Base-by-base conservation (phyloP, 768 basidiomycete genomes). In the Butyriboletus loyo region DNA sequence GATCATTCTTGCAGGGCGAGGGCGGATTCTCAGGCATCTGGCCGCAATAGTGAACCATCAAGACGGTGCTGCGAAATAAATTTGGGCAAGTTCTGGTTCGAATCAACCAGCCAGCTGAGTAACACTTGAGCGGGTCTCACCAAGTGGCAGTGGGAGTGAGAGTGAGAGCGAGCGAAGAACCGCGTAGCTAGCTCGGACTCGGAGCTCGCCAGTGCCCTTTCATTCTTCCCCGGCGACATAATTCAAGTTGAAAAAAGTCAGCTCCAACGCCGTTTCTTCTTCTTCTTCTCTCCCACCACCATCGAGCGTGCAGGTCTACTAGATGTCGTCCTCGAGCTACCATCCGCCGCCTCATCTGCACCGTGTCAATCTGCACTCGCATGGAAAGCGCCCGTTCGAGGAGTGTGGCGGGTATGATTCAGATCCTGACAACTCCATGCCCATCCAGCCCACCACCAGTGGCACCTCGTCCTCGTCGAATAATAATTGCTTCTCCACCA, bases 321-420 rank as follows among this genome's bases (percentile, higher is more conserved):
- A 25, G 46, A 63, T 59, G 58, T 66, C 66, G 30, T 67, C 65
- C 51, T 50, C 62, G 45, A 37, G 45, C 46, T 62, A 50, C 56
- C 62, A 57, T 59, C 47, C 66, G 19, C 50, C 64, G 15, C 41
- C 64, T 1, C 64, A 58, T 37, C 58, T 62, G 31, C 65, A 60
- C 49, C 64, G 58, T 53, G 61, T 67, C 48, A 54, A 54, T 43
- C 49, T 59, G 14, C 64, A 64, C 36, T 53, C 66, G 32, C 60
- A 64, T 57, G 66, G 56, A 57, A 67, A 68, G 60, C 66, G 66
- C 59, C 65, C 65, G 49, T 68, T 68, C 46, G 66, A 69, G 19
- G 67, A 69, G 40, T 67, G 65, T 62, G 65, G 62, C 53, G 65
- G 66, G 51, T 69, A 71, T 40, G 69, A 64, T 53, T 69, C 69